Evolutionary conservation across 1,284 basidiomycete species (phyloP).

Genomic region (Cutaneotrichosporon sp.): DNA sequence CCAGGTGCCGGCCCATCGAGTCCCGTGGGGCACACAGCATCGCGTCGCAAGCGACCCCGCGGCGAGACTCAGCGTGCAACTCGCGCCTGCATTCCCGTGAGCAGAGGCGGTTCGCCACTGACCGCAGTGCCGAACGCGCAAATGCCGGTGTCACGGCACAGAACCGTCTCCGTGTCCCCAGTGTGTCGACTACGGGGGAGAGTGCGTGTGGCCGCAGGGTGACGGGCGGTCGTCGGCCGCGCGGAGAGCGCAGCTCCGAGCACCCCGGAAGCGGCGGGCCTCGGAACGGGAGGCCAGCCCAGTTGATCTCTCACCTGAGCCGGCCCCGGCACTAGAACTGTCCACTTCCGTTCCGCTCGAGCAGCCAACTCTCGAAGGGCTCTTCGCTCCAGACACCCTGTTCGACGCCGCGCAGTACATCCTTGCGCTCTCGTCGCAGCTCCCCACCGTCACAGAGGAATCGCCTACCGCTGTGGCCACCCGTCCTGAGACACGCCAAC

Average conservation of each 20-base stretch:
- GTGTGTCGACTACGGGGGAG: slow-evolving; percentile 25
- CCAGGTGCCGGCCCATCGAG: neutral
- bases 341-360: too few relatives aligned
- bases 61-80: neutral
- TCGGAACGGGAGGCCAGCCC: too few relatives aligned
- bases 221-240: slow-evolving; percentile 28
- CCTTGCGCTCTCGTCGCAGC: slow-evolving; percentile 29
- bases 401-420: slow-evolving; percentile 35
- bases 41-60: neutral
- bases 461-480: slow-evolving; percentile 13
- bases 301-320: too few relatives aligned
- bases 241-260: slow-evolving; percentile 13
- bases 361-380: slow-evolving; percentile 11
- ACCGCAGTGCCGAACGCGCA: slow-evolving; percentile 30
- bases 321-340: too few relatives aligned
- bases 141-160: slow-evolving; percentile 29
- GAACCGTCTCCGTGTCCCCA: slow-evolving; percentile 32
- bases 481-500: neutral
- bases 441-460: slow-evolving; percentile 29
- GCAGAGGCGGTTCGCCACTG: neutral
- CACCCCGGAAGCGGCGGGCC: slow-evolving; percentile 7
- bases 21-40: neutral
- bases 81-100: neutral
- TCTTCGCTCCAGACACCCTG: slow-evolving; percentile 5
- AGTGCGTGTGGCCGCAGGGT: slow-evolving; percentile 30